phyloP scores from a whole-genome alignment of 305 asterid genomes.

The Caryopteris hybrid region DNA sequence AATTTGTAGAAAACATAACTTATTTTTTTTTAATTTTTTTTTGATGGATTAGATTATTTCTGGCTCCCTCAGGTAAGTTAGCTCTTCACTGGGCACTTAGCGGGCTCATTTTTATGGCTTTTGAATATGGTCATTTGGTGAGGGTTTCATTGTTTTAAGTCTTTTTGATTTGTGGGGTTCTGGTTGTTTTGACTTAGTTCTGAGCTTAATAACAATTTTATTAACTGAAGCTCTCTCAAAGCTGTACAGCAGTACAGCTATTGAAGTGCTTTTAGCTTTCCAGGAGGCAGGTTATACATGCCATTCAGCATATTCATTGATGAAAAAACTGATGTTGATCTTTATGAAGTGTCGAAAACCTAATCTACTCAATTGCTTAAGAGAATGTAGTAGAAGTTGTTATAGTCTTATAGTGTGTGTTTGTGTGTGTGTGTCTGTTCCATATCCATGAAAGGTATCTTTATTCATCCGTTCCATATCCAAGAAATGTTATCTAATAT shows the following conservation, averaged over 20 bases:
- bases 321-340: background rate
- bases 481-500: slow-evolving; percentile 10
- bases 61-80: background rate
- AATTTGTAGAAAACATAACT: too few species aligned
- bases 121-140: background rate
- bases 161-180: background rate
- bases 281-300: background rate
- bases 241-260: background rate
- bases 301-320: background rate
- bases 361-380: background rate
- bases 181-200: background rate
- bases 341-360: background rate
- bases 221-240: background rate
- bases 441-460: too few species aligned
- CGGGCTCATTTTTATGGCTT: background rate
- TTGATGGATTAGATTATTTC: background rate
- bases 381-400: background rate
- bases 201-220: background rate
- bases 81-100: background rate
- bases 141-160: too few species aligned
- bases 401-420: background rate
- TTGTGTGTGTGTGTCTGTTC: too few species aligned
- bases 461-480: slow-evolving; percentile 1
- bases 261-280: background rate
- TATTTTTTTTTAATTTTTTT: too few species aligned